A percentile compares a stretch with the other conserved stretches of the same genome.
phyloP scores from a whole-genome alignment of 257 asterid genomes.

The Scutellaria minor region DNA sequence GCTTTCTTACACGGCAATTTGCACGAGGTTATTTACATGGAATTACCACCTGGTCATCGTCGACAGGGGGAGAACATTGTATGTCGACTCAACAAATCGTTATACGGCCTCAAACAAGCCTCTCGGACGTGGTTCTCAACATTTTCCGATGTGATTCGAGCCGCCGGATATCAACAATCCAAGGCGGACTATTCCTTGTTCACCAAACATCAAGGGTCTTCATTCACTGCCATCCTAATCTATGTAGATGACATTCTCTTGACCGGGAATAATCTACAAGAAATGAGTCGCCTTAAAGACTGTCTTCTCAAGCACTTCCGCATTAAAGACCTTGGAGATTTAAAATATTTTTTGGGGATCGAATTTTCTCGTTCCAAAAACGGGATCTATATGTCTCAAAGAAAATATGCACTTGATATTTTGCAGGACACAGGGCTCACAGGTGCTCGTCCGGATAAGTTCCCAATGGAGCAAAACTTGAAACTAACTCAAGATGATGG shows the following conservation, averaged over 20 bases:
- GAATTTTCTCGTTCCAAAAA: neutral
- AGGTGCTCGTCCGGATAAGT: neutral
- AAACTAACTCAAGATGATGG: neutral
- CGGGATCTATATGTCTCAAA: neutral
- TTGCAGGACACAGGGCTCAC: neutral
- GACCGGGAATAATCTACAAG: neutral
- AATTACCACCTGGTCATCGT: neutral
- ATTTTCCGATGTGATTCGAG: neutral
- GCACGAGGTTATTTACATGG: neutral
- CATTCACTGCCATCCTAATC: neutral
- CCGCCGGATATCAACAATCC: neutral
- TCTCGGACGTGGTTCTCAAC: neutral
- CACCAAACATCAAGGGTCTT: no score
- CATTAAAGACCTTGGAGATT: neutral
- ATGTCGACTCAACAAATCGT: neutral
- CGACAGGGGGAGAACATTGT: neutral
- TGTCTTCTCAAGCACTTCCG: neutral
- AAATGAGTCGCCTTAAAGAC: no score
- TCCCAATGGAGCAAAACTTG: neutral
- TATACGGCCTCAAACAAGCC: neutral
- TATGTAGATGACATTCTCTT: neutral
- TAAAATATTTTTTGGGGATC: neutral
- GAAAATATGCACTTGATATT: neutral
- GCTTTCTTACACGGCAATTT: neutral
- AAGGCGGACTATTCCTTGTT: neutral